Base-by-base conservation (phyloP, 371 early-diverging fungal genomes). In the Mortierella sp. region DNA sequence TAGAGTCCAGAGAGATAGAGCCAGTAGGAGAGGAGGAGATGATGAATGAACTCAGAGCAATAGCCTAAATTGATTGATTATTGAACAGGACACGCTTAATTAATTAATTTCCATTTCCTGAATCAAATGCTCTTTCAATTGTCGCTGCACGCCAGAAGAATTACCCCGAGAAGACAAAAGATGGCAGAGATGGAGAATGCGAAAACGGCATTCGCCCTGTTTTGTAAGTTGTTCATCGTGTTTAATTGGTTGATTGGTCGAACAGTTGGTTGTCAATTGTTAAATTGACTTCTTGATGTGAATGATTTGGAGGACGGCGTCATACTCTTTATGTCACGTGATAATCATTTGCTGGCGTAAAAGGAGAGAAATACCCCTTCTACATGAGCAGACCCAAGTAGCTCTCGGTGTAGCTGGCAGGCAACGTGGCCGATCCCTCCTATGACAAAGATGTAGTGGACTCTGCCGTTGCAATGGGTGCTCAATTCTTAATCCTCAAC, bases 131-230 rank as follows among this genome's bases (percentile, higher is more conserved):
- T 28, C 28, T 2, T 28, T 28, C 24, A 6, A 58, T 15, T 13
- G 22, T 15, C 21, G 57, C 55, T 24, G 22, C 7, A 21, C 32
- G 16, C 16, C 19, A 6, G 48, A 21, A 53, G 22, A 11, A 24
- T 85, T 60, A 89, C 83, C 28, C 86, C 91, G 21, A 92, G 85
- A 13, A 93, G 87, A 64, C 85, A 75, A 70, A 89, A 89, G 53
- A 90, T 58, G 32, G 91, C 92, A 24, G 92, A 89, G 63, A 92
- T 70, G 48, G 92, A 88, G 87, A 91, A 91, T 4, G 95, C 92
- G 65, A 91, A 83, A 6, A 93, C 86, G 45, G 92, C 90, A 83
- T 90, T 94, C 58, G 85, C 86, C 52, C 94, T 88, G 72, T 88
- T 87, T 64, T 86, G 85, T 45, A 90, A 70, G 71, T 85, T 88